phyloP scores from a whole-genome alignment of 1,284 basidiomycete species.

The Cystobasidium slooffiae region DNA sequence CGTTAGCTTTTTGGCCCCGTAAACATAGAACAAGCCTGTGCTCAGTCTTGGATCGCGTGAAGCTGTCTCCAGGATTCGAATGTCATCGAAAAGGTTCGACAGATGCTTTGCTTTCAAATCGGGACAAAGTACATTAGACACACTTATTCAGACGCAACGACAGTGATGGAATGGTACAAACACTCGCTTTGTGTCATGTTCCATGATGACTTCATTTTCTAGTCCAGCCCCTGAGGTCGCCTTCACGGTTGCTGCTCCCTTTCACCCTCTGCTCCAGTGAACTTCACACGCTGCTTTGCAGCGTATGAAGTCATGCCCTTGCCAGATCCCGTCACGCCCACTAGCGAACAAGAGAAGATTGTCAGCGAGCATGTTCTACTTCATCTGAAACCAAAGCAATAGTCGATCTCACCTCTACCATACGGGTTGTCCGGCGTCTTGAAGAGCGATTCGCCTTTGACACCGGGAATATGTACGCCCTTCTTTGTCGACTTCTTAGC shows the following conservation, averaged over 20 bases:
- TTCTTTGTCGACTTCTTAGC: constrained; percentile 96
- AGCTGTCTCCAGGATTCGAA: too few relatives aligned
- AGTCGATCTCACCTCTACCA: constrained; percentile 67
- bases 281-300: constrained; percentile 47
- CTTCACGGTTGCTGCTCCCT: constrained; percentile 41
- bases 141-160: neutral
- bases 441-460: constrained; percentile 86
- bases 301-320: constrained; percentile 84
- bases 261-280: constrained; percentile 25
- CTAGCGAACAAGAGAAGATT: constrained; percentile 35
- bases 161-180: neutral
- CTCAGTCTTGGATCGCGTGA: too few relatives aligned
- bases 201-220: neutral
- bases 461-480: constrained; percentile 74
- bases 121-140: neutral
- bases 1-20: too few relatives aligned
- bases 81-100: too few relatives aligned
- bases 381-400: constrained; percentile 47
- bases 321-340: constrained; percentile 92
- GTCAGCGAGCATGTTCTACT: constrained; percentile 22
- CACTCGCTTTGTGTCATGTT: neutral
- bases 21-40: too few relatives aligned
- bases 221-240: neutral
- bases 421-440: constrained; percentile 92
- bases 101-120: neutral